Evolutionary conservation across 768 basidiomycete genomes (phyloP).

Genomic region (Hydnomerulius pinastri): DNA sequence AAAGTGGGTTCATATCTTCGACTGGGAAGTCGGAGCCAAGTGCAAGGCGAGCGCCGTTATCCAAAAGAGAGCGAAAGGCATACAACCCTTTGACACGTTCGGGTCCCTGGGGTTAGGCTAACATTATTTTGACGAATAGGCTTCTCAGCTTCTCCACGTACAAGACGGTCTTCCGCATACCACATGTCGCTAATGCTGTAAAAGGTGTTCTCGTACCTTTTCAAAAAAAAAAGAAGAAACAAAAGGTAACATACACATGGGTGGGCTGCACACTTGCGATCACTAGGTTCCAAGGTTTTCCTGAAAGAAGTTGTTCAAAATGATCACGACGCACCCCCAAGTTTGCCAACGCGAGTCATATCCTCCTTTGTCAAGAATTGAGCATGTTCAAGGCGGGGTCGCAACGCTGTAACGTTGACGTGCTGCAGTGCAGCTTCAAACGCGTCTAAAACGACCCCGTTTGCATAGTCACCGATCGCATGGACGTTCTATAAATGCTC

Average conservation of each 20-base stretch:
- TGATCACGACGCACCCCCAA: slow-evolving; percentile 60
- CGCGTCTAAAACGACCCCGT: slow-evolving; percentile 78
- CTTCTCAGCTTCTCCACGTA: slow-evolving; percentile 34
- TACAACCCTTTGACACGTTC: slow-evolving; percentile 85
- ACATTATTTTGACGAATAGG: neutral
- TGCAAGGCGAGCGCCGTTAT: slow-evolving; percentile 66
- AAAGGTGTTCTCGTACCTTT: neutral
- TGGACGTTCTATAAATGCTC: slow-evolving; percentile 68
- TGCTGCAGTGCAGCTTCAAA: slow-evolving; percentile 71
- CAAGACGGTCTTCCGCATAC: slow-evolving; percentile 83
- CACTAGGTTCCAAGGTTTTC: slow-evolving; percentile 43
- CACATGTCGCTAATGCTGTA: slow-evolving; percentile 82
- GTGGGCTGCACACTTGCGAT: slow-evolving; percentile 92
- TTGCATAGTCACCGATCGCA: slow-evolving; percentile 87
- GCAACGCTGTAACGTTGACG: slow-evolving; percentile 59
- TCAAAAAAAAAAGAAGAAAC: neutral
- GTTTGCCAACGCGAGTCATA: slow-evolving; percentile 71
- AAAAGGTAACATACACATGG: slow-evolving; percentile 62
- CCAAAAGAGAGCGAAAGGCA: slow-evolving; percentile 76
- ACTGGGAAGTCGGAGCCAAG: slow-evolving; percentile 92
- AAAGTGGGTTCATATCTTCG: slow-evolving; percentile 81
- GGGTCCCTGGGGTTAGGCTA: slow-evolving; percentile 53
- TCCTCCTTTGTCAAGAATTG: slow-evolving; percentile 82
- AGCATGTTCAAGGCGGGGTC: slow-evolving; percentile 88
- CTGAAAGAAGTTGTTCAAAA: neutral